Evolutionary conservation across 2,329 filamentous ascomycete genomes (phyloP).

Genomic region (Cercospora berteroae): DNA sequence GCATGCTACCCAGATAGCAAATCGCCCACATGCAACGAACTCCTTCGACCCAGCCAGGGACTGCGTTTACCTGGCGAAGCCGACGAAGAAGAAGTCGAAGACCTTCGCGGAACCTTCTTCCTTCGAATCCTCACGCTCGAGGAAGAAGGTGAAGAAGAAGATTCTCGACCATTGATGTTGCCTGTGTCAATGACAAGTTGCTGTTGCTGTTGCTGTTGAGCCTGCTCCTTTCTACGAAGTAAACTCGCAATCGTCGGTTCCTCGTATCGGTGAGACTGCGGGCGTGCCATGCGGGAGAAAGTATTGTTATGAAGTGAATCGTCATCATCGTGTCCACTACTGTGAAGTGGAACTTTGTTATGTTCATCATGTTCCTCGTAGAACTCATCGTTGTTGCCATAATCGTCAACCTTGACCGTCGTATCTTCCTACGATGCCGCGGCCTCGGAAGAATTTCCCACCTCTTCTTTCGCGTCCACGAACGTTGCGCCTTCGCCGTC

Average conservation of each 20-base stretch:
- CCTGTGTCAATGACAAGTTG: neutral
- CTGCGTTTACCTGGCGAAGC: neutral
- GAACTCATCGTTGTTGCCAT: neutral
- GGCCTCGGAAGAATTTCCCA: conserved; percentile 3
- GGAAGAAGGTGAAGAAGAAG: neutral
- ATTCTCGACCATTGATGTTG: no score
- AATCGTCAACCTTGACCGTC: neutral
- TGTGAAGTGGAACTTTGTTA: neutral
- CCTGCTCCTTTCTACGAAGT: conserved; percentile 1
- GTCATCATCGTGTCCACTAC: neutral
- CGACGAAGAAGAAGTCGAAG: neutral
- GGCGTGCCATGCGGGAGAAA: neutral
- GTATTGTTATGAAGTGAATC: neutral
- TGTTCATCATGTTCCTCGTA: neutral
- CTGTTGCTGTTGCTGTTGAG: neutral
- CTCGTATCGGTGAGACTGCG: neutral
- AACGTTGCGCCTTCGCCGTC: conserved; percentile 13
- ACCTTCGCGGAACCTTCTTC: neutral
- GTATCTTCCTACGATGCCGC: conserved; percentile 10
- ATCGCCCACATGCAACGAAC: neutral
- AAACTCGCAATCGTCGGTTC: conserved; percentile 1
- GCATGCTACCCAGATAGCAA: neutral
- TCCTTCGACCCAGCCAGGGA: neutral
- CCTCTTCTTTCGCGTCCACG: conserved; percentile 15
- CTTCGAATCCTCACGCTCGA: neutral